Evolutionary conservation across 1,139 yeast species (phyloP), one percentile per base, ranked within the genome.

Genomic region (Pichia sp.): DNA sequence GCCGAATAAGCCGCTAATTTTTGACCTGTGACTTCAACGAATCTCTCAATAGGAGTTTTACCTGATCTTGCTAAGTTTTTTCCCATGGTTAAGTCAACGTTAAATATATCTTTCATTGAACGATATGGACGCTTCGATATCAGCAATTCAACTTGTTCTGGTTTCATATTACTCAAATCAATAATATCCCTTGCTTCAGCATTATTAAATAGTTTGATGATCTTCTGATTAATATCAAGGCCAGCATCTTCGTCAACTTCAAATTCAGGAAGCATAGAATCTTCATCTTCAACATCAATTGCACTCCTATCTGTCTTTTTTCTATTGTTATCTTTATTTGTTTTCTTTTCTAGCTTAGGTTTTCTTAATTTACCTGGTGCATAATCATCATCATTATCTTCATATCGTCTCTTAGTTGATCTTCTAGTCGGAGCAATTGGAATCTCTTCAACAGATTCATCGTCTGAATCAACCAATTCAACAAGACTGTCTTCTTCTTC

Each of bases 1-100:
- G 98, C 97, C 51, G 82, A 83, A 61, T 92, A 94, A 4, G 98
- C 98, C 55, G 80, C 78, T 53, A 92, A 70, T 23, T 90, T 82
- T 50, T 71, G 67, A 45, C 75, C 76, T 7, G 87, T 76, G 30
- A 76, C 82, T 50, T 86, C 95, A 26, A 89, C 76, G 40, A 87
- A 74, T 59, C 80, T 78, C 55, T 83, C 82, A 10, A 37, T 37
- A 3, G 55, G 48, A 47, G 42, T 3, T 39, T 50, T 47, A 2
- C 24, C 26, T 11, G 8, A 52, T 48, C 26, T 55, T 6, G 25
- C 30, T 44, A 40, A 44, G 51, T 35, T 59, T 52, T 23, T 50
- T 49, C 50, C 60, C 41, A 61, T 25, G 48, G 60, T 59, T 49
- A 82, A 76, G 39, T 75, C 76, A 41, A 78, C 73, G 37, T 72